Evolutionary conservation across 169 alveolate genomes (phyloP).

Genomic region (Theileria orientalis): DNA sequence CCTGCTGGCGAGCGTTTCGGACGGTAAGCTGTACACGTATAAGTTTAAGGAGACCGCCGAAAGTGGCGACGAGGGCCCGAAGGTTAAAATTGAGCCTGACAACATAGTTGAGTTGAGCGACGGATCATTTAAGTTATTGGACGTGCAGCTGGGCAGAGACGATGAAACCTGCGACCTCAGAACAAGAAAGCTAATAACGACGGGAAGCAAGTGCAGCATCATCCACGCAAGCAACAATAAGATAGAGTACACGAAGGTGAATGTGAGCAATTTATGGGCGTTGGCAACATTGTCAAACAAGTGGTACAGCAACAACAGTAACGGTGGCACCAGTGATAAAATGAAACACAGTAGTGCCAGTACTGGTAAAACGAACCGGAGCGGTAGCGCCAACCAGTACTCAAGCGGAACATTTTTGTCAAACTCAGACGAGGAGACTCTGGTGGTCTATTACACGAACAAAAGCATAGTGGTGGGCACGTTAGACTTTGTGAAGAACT

Average conservation of each 20-base stretch:
- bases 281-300: neutral
- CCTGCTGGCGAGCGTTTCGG: constrained; percentile 45
- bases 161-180: constrained; percentile 12
- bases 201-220: constrained; percentile 36
- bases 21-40: constrained; percentile 42
- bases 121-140: constrained; percentile 11
- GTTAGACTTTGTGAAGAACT: constrained; percentile 21
- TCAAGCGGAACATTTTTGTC: too few relatives aligned
- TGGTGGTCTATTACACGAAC: constrained; percentile 8
- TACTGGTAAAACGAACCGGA: too few relatives aligned
- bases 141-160: neutral
- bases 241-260: constrained; percentile 28
- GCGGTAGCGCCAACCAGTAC: too few relatives aligned
- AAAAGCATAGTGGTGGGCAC: constrained; percentile 26
- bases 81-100: neutral
- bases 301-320: neutral
- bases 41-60: neutral
- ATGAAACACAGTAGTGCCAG: too few relatives aligned
- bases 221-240: constrained; percentile 38
- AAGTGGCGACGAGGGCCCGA: neutral
- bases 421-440: neutral
- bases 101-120: constrained; percentile 22
- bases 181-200: constrained; percentile 16
- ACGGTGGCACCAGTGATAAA: neutral
- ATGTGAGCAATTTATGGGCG: constrained; percentile 15